phyloP scores from a whole-genome alignment of 2,329 filamentous ascomycete species.

The Arthrobotrys musiformis region DNA sequence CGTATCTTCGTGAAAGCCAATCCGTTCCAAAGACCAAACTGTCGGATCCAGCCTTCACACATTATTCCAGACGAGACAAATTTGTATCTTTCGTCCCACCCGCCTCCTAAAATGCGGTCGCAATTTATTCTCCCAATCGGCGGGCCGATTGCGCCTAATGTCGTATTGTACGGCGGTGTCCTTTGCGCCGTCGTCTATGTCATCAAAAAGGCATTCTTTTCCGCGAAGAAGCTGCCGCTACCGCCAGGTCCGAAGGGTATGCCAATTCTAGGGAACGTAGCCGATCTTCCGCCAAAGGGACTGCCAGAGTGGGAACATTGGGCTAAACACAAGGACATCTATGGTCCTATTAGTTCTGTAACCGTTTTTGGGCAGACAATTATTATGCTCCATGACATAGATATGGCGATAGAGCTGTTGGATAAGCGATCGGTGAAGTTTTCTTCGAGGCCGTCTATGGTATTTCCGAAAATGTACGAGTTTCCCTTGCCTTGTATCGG shows the following conservation, averaged over 20 bases:
- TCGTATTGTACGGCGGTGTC: slow-evolving; percentile 11
- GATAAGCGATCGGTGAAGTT: slow-evolving; percentile 64
- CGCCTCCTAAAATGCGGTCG: not conserved
- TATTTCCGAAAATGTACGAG: slow-evolving; percentile 62
- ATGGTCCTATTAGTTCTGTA: slow-evolving; percentile 64
- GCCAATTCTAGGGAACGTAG: slow-evolving; percentile 62
- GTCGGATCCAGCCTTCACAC: not conserved
- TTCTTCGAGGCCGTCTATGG: slow-evolving; percentile 62
- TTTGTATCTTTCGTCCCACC: not conserved
- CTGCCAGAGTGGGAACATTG: slow-evolving; percentile 64
- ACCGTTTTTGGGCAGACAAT: slow-evolving; percentile 64
- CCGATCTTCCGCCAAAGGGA: slow-evolving; percentile 60
- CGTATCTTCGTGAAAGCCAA: not conserved
- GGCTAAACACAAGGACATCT: slow-evolving; percentile 62
- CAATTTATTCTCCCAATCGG: slow-evolving; percentile 5
- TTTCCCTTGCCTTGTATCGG: no score
- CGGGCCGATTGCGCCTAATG: not conserved
- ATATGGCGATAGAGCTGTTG: slow-evolving; percentile 64
- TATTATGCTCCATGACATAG: slow-evolving; percentile 63
- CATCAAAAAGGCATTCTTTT: slow-evolving; percentile 3
- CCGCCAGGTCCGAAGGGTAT: slow-evolving; percentile 33
- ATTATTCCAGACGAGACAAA: not conserved
- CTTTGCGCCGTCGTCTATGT: slow-evolving; percentile 4
- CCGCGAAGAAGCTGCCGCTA: slow-evolving; percentile 14
- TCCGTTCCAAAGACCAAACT: slow-evolving; percentile 3